phyloP scores from a whole-genome alignment of 768 basidiomycete species.

The Lentinula sp. region DNA sequence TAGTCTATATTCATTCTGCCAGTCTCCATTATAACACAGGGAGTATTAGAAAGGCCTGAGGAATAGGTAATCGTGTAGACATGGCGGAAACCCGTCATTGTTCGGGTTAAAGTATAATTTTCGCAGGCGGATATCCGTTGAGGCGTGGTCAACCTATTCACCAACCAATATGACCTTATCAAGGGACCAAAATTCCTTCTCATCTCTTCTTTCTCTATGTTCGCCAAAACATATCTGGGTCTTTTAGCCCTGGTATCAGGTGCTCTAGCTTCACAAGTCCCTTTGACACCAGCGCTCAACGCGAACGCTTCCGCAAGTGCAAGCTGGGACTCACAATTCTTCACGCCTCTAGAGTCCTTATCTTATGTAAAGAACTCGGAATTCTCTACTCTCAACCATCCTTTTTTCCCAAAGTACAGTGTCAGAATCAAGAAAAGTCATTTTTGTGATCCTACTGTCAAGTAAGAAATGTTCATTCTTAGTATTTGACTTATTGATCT shows the following conservation, averaged over 20 bases:
- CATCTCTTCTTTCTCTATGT: neutral
- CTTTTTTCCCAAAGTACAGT: constrained; percentile 45
- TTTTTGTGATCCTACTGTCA: constrained; percentile 63
- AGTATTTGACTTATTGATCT: neutral
- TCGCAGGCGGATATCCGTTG: neutral
- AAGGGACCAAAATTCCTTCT: neutral
- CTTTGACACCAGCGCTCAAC: neutral
- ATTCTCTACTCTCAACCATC: constrained; percentile 37
- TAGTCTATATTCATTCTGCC: too few relatives aligned
- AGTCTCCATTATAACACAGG: too few relatives aligned
- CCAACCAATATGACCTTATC: neutral
- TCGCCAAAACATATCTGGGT: neutral
- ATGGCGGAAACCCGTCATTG: neutral
- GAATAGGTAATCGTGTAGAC: too few relatives aligned
- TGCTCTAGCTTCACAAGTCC: neutral
- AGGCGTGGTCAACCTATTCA: neutral
- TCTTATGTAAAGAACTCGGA: constrained; percentile 9
- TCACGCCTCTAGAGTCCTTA: constrained; percentile 9
- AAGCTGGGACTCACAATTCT: constrained; percentile 1
- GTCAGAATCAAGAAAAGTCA: constrained; percentile 55
- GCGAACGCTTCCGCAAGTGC: neutral
- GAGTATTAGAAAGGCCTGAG: too few relatives aligned
- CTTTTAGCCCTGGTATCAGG: neutral
- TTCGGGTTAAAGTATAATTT: neutral
- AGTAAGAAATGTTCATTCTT: constrained; percentile 24